Base-by-base conservation (phyloP, 176 grass and related monocot genomes). In the Eleusine indica region DNA sequence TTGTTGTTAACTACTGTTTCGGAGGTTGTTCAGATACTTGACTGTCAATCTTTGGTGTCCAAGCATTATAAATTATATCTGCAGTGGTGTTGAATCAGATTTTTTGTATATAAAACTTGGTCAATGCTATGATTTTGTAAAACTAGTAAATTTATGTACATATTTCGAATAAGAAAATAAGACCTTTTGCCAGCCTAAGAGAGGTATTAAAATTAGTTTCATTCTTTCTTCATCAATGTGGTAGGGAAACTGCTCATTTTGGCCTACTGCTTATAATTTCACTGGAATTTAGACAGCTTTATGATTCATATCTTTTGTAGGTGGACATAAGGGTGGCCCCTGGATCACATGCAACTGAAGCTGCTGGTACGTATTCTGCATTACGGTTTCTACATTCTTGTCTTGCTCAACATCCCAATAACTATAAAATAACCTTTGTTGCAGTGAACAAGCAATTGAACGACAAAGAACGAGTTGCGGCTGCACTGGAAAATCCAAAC, bases 401-500 rank as follows among this genome's bases (percentile, higher is more conserved):
- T 66, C 13, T 47, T 15, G 64, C 18, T 57, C 10, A 70, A 15
- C 71, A 70, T 81, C 75, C 9, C 60, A 81, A 0, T 69, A 22
- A 49, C 37, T 30, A 29, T 7, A 37, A 3, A 54, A 52, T 3
- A 11, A 21, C 12, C n/a, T 66, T 84, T 94, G 0, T 72, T 94
- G 32, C 74, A 99, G 96, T 99, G 70, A 99, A 99, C 85, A 99
- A 99, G 78, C 96, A 96, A 76, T 76, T 99, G 83, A 99, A 90
- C 0, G 96, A 99, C 86, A 99, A 99, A 47, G 96, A 99, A 77
- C 96, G 96, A 19, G 96, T 99, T 0, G 91, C 93, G 0, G 96
- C 96, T 38, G 96, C 96, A 38, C 61, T 99, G 74, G 96, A 99
- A 74, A 99, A 94, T 61, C 79, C 89, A 52, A 87, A 88, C 82